These are phyloP conservation scores for Umbelopsis isabellina DNA, from an alignment of 192 early-diverging fungal species.

Conservation along the genomic window DNA sequence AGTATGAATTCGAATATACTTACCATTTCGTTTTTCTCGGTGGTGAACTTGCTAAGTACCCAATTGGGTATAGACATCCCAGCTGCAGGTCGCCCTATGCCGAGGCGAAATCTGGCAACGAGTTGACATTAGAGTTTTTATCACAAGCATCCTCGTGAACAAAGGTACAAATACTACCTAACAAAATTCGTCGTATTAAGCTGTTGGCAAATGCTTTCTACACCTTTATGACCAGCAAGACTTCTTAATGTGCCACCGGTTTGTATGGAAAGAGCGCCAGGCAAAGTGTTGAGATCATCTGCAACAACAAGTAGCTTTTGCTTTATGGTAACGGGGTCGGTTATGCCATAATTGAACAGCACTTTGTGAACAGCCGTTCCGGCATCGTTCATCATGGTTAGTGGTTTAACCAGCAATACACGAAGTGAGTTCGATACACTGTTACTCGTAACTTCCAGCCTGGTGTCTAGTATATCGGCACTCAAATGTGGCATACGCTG, in stretches of 20 bases:
- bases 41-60: constrained; percentile 51
- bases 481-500: constrained; percentile 38
- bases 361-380: constrained; percentile 56
- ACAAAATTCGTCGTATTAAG: constrained; percentile 56
- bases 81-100: constrained; percentile 53
- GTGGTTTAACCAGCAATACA: constrained; percentile 58
- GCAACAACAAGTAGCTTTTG: constrained; percentile 61
- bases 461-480: constrained; percentile 59
- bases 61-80: constrained; percentile 46
- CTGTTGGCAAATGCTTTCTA: constrained; percentile 49
- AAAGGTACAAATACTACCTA: constrained; percentile 22
- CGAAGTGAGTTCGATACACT: constrained; percentile 50
- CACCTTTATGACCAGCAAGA: constrained; percentile 55
- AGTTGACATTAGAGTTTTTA: too few species aligned
- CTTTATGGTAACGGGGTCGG: background rate
- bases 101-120: constrained; percentile 50
- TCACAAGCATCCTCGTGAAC: too few species aligned
- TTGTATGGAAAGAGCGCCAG: constrained; percentile 60
- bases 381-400: constrained; percentile 59
- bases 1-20: background rate
- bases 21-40: constrained; percentile 61
- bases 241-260: constrained; percentile 49
- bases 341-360: constrained; percentile 48
- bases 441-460: constrained; percentile 43
- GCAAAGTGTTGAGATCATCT: constrained; percentile 63